Base-by-base conservation (phyloP, 2,329 filamentous ascomycete species). In the Aspergillus hiratsukae region DNA sequence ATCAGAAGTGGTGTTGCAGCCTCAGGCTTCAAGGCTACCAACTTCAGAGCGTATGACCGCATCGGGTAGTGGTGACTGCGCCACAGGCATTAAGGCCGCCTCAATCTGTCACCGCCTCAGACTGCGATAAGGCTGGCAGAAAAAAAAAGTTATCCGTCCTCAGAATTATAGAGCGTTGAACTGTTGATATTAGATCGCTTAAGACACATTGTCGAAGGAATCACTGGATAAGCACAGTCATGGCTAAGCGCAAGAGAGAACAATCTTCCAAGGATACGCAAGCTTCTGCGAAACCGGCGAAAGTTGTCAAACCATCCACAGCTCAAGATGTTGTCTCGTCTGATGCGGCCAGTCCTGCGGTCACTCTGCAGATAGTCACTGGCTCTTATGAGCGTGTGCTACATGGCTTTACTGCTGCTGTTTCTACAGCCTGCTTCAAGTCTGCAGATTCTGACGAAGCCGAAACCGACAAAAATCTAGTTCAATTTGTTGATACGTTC, bases 311-410 rank as follows among this genome's bases (percentile, higher is more conserved):
- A 62, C 61, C 72, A 19, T 60, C 65, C 35, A 57, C 64, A 28
- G 62, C 57, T 4, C 51, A 58, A 48, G 51, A 61, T 45, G 29
- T 53, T 28, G 31, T 58, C 25, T 56, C 69, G 29, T 66, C 61
- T 48, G 52, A 67, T 59, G 63, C 66, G 54, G 66, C 70, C 57
- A 62, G 63, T 61, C 62, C 69, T 45, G 63, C 69, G 56, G 46
- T 85, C 63, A 87, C 87, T n/a, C 81, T 97, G 57, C 94, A 97
- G 74, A 87, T 99, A 63, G 82, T 97, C 58, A 87, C 91, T 6
- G 94, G 94, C 49, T 97, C 92, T 53, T 99, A 99, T 76, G 94
- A 99, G 71, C 85, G 91, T 61, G 86, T 95, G 51, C 83, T 99
- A 21, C 94, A 99, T 73, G 94, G 94, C 58, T 82, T 97, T 66